These are phyloP conservation scores for Sclerospora graminicola DNA, from an alignment of 352 stramenopile genomes.

Conservation along the genomic window DNA sequence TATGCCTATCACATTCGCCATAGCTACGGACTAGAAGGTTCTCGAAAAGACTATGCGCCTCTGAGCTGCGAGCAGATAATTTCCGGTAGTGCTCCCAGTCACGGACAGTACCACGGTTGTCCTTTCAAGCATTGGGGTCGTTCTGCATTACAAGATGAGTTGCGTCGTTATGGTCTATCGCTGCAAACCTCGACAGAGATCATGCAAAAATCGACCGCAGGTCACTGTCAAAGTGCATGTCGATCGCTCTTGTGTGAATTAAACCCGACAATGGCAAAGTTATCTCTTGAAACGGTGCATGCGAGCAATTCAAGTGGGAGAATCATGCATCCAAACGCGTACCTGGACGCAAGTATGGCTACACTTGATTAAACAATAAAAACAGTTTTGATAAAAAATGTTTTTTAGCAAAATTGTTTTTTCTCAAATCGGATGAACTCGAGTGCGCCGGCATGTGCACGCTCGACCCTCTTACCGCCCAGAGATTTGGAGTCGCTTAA, in stretches of 20 bases:
- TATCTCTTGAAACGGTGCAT: neutral
- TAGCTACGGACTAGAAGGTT: conserved; percentile 76
- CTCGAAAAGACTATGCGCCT: conserved; percentile 57
- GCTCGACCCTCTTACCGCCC: conserved; percentile 1
- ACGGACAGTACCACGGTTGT: conserved; percentile 74
- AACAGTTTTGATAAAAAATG: conserved; percentile 4
- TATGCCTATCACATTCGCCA: conserved; percentile 85
- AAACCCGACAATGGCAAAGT: conserved; percentile 19
- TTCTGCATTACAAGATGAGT: conserved; percentile 27
- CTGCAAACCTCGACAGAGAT: conserved; percentile 19
- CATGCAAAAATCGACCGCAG: conserved; percentile 16
- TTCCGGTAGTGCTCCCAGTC: conserved; percentile 23
- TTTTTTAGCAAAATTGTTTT: conserved; percentile 12
- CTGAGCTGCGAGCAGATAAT: conserved; percentile 54
- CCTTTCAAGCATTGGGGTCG: conserved; percentile 71
- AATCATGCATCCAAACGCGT: conserved; percentile 48
- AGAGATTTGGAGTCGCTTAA: conserved; percentile 20
- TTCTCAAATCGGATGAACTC: conserved; percentile 4
- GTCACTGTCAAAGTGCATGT: conserved; percentile 35
- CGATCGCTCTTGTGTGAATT: conserved; percentile 35
- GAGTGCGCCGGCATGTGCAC: neutral
- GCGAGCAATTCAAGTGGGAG: neutral
- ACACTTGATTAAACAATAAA: conserved; percentile 6
- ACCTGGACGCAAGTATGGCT: conserved; percentile 33
- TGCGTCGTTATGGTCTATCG: conserved; percentile 22